Conservation (phyloP, 2,329 filamentous ascomycete species). For the Metarhizium guizhouense region DNA sequence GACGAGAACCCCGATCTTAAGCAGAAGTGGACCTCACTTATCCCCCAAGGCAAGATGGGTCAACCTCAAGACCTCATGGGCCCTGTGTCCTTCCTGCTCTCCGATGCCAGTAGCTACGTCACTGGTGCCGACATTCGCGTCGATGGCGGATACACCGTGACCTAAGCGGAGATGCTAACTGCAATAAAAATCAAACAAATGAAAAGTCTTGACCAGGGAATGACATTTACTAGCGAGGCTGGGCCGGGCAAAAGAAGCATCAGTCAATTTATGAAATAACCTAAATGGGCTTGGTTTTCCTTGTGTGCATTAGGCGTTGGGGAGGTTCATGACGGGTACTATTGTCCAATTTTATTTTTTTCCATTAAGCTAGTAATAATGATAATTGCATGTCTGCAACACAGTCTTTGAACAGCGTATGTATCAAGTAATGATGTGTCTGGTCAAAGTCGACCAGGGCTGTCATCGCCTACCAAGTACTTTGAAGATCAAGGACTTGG, state of each 20-base stretch:
- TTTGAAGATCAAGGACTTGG: too few species aligned
- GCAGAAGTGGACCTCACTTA: conserved; percentile 83
- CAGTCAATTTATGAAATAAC: neutral
- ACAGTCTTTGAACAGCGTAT: neutral
- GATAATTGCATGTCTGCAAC: neutral
- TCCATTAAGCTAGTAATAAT: neutral
- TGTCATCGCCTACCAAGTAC: too few species aligned
- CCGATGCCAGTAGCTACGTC: conserved; percentile 68
- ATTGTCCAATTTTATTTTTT: neutral
- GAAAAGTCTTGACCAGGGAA: neutral
- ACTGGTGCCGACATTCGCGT: conserved; percentile 68
- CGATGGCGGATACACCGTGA: conserved; percentile 83
- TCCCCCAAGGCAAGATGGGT: conserved; percentile 91
- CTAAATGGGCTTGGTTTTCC: neutral
- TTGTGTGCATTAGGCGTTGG: neutral
- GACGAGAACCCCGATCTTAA: conserved; percentile 87
- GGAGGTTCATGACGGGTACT: neutral
- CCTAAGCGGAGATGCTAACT: conserved; percentile 31
- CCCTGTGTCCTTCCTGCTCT: conserved; percentile 77
- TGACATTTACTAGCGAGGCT: neutral
- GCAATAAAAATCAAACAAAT: neutral
- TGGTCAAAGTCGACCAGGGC: too few species aligned
- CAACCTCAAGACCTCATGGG: conserved; percentile 88
- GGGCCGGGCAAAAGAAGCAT: neutral
- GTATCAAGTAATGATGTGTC: neutral